phyloP scores from a whole-genome alignment of 352 stramenopile species.

The Globisporangium viniferum region DNA sequence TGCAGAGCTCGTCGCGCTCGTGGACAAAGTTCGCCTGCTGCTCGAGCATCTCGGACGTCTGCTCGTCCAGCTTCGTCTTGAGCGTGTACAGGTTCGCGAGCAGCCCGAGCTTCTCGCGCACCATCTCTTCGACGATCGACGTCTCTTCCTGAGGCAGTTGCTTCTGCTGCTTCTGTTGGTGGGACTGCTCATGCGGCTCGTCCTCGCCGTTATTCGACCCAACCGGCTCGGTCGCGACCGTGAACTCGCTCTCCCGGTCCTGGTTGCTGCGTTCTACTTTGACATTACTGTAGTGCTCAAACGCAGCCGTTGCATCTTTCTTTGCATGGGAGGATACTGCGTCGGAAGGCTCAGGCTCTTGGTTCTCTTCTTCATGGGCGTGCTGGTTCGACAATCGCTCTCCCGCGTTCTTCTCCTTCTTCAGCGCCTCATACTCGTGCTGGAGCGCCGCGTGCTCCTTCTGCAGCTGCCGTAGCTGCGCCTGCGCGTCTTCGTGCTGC shows the following conservation, averaged over 20 bases:
- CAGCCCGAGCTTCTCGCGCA: conserved; percentile 21
- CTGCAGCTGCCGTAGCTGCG: conserved; percentile 2
- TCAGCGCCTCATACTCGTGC: not conserved
- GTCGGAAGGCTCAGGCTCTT: not conserved
- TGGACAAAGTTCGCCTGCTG: conserved; percentile 22
- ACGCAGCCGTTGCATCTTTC: not conserved
- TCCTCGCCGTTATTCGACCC: not conserved
- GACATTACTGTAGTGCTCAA: not conserved
- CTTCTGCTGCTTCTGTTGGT: not conserved
- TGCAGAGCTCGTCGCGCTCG: conserved; percentile 14
- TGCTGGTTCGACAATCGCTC: conserved; percentile 5
- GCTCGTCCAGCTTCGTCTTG: conserved; percentile 18
- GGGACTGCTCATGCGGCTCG: not conserved
- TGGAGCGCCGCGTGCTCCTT: not conserved
- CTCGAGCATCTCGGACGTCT: conserved; percentile 16
- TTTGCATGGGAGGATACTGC: not conserved
- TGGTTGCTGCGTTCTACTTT: not conserved
- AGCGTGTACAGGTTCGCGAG: conserved; percentile 28
- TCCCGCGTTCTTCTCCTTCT: not conserved
- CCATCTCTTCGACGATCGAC: conserved; percentile 14
- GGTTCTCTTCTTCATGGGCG: not conserved
- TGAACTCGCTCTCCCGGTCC: conserved; percentile 8
- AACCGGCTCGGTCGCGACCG: conserved; percentile 5
- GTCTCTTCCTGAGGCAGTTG: conserved; percentile 5
- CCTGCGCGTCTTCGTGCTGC: conserved; percentile 5